Conservation (phyloP, 2,329 filamentous ascomycete genomes). For the Fusarium nisikadoi region DNA sequence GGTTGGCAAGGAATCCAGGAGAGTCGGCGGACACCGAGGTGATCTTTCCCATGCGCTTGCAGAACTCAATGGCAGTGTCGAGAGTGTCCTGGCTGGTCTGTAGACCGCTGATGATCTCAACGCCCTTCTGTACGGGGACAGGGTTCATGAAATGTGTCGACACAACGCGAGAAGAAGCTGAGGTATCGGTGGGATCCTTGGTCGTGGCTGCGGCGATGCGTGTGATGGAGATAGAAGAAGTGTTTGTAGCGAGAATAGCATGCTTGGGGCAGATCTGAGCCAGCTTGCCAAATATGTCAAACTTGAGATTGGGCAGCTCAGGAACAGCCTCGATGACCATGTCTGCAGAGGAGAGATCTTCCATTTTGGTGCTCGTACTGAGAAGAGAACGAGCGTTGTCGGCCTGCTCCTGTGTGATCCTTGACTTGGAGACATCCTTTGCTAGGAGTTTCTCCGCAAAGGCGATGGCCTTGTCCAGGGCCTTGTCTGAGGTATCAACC, state of each 20-base stretch:
- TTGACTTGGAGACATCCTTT: constrained; percentile 90
- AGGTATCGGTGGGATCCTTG: constrained; percentile 80
- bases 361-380: constrained; percentile 75
- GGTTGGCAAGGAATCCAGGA: constrained; percentile 94
- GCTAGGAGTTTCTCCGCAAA: constrained; percentile 95
- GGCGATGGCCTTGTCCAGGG: constrained; percentile 86
- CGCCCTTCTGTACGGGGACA: constrained; percentile 94
- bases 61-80: constrained; percentile 84
- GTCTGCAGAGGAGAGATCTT: constrained; percentile 83
- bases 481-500: constrained; percentile 84
- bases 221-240: constrained; percentile 98
- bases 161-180: constrained; percentile 86
- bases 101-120: constrained; percentile 95
- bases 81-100: constrained; percentile 89
- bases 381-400: constrained; percentile 77
- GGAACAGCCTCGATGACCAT: constrained; percentile 98
- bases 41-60: constrained; percentile 92
- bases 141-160: constrained; percentile 99
- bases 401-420: constrained; percentile 84
- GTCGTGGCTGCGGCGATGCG: constrained; percentile 91
- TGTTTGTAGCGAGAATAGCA: constrained; percentile 95
- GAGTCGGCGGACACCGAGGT: constrained; percentile 87
- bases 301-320: constrained; percentile 88
- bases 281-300: constrained; percentile 84
- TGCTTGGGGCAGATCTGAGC: constrained; percentile 85